Evolutionary conservation across 2,329 filamentous ascomycete genomes (phyloP).

Genomic region (Claviceps purpurea): DNA sequence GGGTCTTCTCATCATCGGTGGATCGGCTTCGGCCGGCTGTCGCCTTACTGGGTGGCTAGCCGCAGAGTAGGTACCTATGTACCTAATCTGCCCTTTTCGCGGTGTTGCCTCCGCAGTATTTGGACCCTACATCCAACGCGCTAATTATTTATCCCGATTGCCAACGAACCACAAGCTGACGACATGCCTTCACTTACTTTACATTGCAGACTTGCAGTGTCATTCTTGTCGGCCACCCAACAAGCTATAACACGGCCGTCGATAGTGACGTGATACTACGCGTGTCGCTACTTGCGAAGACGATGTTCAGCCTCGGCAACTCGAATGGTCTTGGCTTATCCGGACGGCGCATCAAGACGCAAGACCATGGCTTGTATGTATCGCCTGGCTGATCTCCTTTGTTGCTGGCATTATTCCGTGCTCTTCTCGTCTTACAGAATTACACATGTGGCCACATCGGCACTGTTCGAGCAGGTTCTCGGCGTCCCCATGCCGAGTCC

Average conservation of each 20-base stretch:
- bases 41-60: background rate
- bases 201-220: background rate
- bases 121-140: no score
- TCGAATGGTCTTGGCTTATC: background rate
- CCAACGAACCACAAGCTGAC: background rate
- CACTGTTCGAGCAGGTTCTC: background rate
- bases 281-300: background rate
- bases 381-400: background rate
- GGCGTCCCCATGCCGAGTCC: background rate
- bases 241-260: background rate
- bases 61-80: background rate
- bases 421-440: background rate
- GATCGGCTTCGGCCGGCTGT: background rate
- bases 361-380: background rate
- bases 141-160: background rate
- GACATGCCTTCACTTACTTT: background rate
- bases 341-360: background rate
- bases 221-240: background rate
- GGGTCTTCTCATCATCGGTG: no score
- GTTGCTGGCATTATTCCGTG: background rate
- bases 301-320: background rate
- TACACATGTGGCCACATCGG: background rate
- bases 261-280: background rate
- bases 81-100: background rate
- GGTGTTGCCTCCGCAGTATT: no score